Percentiles rank a stretch among this genome's conserved stretches.
phyloP scores from a whole-genome alignment of 73 alveolate species.

The Symbiodinium pilosum region DNA sequence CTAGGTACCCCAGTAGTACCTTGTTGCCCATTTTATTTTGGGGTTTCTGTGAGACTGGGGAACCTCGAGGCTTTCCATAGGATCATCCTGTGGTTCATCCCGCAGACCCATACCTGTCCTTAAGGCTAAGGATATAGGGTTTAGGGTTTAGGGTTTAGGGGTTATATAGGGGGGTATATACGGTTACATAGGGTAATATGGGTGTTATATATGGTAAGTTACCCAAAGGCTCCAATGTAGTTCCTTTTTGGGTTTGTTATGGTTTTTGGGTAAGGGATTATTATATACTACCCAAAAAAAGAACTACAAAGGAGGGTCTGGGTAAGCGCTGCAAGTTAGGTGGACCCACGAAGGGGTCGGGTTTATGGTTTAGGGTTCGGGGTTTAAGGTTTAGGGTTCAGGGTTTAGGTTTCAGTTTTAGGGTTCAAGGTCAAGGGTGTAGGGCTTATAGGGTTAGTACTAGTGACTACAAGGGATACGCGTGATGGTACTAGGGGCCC shows the following conservation, averaged over 20 bases:
- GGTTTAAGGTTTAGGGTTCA: neutral
- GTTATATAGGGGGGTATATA: neutral
- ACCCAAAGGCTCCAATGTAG: neutral
- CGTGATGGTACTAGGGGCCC: neutral
- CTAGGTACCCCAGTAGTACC: no score
- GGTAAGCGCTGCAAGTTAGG: neutral
- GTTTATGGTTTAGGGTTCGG: neutral
- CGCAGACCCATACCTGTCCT: no score
- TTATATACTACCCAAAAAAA: neutral
- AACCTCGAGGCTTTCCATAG: no score
- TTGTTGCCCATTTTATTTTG: no score
- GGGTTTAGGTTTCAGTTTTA: neutral
- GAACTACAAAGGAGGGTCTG: neutral
- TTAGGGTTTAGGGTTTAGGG: neutral
- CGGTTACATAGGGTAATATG: neutral
- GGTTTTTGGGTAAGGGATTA: no score
- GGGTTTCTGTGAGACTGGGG: no score
- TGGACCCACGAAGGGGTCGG: neutral
- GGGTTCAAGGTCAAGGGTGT: neutral
- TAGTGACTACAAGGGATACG: no score
- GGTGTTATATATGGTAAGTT: neutral
- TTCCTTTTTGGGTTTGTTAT: neutral
- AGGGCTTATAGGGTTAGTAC: neutral
- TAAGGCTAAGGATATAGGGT: no score
- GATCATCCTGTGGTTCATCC: no score